Percentiles rank a stretch among this genome's conserved stretches.
These are phyloP conservation scores for Ceratocystis papillata DNA, from an alignment of 2,329 filamentous ascomycete genomes.

Conservation along the genomic window DNA sequence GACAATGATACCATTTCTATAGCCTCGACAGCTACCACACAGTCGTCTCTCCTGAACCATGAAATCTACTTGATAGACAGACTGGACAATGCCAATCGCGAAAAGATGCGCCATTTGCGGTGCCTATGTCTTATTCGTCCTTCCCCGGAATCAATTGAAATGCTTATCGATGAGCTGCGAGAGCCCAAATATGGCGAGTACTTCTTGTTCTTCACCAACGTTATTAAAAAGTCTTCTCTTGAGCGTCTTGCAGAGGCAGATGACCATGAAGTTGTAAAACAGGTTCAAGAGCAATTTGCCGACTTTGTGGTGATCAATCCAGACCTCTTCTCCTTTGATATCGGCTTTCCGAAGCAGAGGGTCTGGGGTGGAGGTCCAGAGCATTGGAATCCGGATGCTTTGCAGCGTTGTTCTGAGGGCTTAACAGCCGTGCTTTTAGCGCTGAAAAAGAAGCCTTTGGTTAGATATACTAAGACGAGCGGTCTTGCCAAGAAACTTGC, in stretches of 20 bases:
- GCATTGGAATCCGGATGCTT: slow-evolving; percentile 77
- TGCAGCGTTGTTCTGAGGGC: slow-evolving; percentile 80
- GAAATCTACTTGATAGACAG: slow-evolving; percentile 97
- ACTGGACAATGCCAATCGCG: slow-evolving; percentile 74
- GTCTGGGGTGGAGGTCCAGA: slow-evolving; percentile 77
- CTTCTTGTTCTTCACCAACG: slow-evolving; percentile 93
- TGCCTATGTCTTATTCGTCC: slow-evolving; percentile 90
- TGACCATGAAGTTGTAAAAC: slow-evolving; percentile 90
- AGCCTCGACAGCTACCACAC: slow-evolving; percentile 87
- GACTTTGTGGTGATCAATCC: slow-evolving; percentile 94
- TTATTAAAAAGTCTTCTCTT: slow-evolving; percentile 89
- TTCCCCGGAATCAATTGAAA: slow-evolving; percentile 83
- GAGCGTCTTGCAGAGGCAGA: slow-evolving; percentile 93
- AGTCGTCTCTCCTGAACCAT: slow-evolving; percentile 87
- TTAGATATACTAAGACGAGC: slow-evolving; percentile 88
- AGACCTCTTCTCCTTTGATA: slow-evolving; percentile 73
- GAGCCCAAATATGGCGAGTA: slow-evolving; percentile 98
- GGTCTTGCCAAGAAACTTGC: slow-evolving; percentile 83
- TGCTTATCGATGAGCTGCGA: slow-evolving; percentile 85
- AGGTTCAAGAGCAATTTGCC: slow-evolving; percentile 90
- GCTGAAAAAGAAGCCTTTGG: slow-evolving; percentile 91
- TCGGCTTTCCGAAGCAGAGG: slow-evolving; percentile 60
- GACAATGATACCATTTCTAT: slow-evolving; percentile 91
- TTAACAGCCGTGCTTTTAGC: slow-evolving; percentile 73
- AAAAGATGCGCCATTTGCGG: slow-evolving; percentile 95